Conservation (phyloP, 768 basidiomycete species). For the Boletus vinaceobasis region DNA sequence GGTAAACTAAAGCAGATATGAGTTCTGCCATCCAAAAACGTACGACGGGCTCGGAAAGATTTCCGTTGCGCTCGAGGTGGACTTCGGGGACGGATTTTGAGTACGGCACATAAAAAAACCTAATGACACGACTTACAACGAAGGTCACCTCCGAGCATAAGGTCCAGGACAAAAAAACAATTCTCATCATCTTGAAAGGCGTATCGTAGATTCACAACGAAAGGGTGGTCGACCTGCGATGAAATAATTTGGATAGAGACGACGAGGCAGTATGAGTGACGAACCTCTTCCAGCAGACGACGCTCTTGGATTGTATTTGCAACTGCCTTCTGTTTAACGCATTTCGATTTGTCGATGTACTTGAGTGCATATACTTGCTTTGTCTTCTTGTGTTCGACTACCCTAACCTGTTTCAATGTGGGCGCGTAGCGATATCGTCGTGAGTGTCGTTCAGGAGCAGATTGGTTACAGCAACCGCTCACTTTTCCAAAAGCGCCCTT, state of each 20-base stretch:
- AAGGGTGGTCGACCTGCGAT: slow-evolving; percentile 79
- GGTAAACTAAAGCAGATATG: slow-evolving; percentile 77
- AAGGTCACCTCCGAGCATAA: slow-evolving; percentile 94
- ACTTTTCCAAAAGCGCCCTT: slow-evolving; percentile 99
- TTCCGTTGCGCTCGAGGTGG: slow-evolving; percentile 72
- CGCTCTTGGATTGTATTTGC: slow-evolving; percentile 95
- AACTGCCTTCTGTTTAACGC: slow-evolving; percentile 86
- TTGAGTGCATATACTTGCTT: slow-evolving; percentile 94
- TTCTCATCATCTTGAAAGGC: slow-evolving; percentile 98
- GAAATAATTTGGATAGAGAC: slow-evolving; percentile 6
- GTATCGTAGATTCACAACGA: slow-evolving; percentile 86
- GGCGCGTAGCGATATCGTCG: background rate
- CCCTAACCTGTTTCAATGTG: slow-evolving; percentile 66
- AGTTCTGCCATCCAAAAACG: slow-evolving; percentile 91
- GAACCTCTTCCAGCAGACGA: slow-evolving; percentile 85
- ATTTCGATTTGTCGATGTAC: slow-evolving; percentile 94
- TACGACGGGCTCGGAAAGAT: slow-evolving; percentile 68
- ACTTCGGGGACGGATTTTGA: slow-evolving; percentile 44
- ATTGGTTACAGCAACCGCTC: slow-evolving; percentile 6
- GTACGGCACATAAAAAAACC: background rate
- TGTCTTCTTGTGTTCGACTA: slow-evolving; percentile 92
- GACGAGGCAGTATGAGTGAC: slow-evolving; percentile 2
- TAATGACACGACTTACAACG: slow-evolving; percentile 58
- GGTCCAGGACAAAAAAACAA: slow-evolving; percentile 95
- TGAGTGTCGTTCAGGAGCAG: slow-evolving; percentile 4